phyloP scores from a whole-genome alignment of 2,329 filamentous ascomycete genomes.

The Cladosporium sp. region DNA sequence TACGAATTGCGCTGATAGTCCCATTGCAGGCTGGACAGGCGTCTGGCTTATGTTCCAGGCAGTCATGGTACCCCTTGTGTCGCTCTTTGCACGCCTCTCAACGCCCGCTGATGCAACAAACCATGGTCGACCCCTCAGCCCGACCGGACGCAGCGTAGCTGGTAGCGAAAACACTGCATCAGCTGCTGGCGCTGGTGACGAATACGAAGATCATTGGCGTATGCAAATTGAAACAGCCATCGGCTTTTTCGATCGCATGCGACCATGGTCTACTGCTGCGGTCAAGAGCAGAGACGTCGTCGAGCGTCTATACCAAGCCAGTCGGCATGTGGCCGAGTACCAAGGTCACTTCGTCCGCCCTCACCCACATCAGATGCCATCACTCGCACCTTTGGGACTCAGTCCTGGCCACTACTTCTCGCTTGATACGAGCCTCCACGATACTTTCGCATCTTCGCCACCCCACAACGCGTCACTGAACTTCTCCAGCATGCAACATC shows the following conservation, averaged over 20 bases:
- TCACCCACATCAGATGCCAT: constrained; percentile 17
- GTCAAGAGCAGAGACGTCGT: constrained; percentile 42
- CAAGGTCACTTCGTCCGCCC: constrained; percentile 21
- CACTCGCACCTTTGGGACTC: constrained; percentile 12
- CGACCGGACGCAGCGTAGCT: constrained; percentile 25
- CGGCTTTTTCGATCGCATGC: constrained; percentile 40
- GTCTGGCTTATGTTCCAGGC: constrained; percentile 81
- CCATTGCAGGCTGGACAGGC: constrained; percentile 76
- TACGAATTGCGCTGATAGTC: constrained; percentile 64
- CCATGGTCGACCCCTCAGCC: constrained; percentile 16
- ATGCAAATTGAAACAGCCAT: constrained; percentile 39
- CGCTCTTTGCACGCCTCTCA: constrained; percentile 51
- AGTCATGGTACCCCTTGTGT: constrained; percentile 72
- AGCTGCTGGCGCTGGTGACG: constrained; percentile 19
- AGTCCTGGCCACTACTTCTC: constrained; percentile 10
- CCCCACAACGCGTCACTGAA: background rate
- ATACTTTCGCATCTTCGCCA: constrained; percentile 11
- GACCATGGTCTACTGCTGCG: constrained; percentile 42
- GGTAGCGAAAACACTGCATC: constrained; percentile 31
- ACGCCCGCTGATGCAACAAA: constrained; percentile 8
- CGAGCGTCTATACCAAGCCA: constrained; percentile 38
- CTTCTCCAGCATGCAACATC: constrained; percentile 1
- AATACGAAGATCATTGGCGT: constrained; percentile 38
- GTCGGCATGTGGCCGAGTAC: constrained; percentile 24
- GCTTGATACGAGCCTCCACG: constrained; percentile 4